Percentiles rank a stretch among this genome's conserved stretches.
These are phyloP conservation scores for Coniochaeta pulveracea DNA, from an alignment of 2,329 filamentous ascomycete genomes.

Conservation along the genomic window DNA sequence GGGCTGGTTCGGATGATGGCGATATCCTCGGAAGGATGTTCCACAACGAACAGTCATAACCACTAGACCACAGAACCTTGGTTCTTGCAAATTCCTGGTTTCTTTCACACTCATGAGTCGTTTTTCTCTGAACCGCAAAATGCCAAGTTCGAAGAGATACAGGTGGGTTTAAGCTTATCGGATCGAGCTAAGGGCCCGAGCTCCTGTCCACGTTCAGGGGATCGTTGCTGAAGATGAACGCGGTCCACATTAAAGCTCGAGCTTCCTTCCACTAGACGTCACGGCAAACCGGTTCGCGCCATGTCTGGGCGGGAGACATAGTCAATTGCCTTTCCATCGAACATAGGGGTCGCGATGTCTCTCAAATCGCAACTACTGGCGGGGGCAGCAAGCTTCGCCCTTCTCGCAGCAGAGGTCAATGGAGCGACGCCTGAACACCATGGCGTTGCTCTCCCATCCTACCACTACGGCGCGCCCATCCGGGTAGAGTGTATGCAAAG, in stretches of 20 bases:
- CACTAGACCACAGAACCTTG: too few relatives aligned
- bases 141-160: too few relatives aligned
- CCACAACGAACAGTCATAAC: too few relatives aligned
- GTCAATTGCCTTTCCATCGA: not conserved
- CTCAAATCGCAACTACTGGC: not conserved
- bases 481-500: conserved; percentile 64
- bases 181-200: not conserved
- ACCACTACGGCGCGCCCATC: conserved; percentile 56
- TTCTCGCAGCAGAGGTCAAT: not conserved
- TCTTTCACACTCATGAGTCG: too few relatives aligned
- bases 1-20: not conserved
- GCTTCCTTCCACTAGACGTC: not conserved
- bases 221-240: not conserved
- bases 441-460: conserved; percentile 40
- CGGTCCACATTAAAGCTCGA: too few relatives aligned
- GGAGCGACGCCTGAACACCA: not conserved
- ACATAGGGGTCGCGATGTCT: not conserved
- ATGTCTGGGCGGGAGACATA: conserved; percentile 2
- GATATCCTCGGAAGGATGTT: too few relatives aligned
- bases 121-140: too few relatives aligned
- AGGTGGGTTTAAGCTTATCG: too few relatives aligned
- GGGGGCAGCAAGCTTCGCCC: not conserved
- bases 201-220: too few relatives aligned
- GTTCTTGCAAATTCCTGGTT: too few relatives aligned
- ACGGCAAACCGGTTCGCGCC: conserved; percentile 1